A percentile compares a stretch with the other conserved stretches of the same genome.
Conservation (phyloP, 768 basidiomycete genomes). For the Scleroderma citrinum region DNA sequence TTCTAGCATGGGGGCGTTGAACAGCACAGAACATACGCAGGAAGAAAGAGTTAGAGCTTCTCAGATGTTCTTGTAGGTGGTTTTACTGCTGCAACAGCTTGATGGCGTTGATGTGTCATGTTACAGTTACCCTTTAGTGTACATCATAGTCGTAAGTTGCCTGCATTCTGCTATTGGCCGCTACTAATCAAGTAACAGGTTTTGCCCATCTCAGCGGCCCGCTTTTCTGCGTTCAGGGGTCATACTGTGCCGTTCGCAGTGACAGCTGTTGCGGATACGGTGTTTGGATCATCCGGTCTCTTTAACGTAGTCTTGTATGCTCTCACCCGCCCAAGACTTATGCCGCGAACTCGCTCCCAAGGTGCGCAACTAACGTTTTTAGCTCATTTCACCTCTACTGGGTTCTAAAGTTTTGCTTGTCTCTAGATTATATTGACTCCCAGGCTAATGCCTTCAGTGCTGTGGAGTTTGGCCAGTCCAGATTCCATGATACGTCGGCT, state of each 20-base stretch:
- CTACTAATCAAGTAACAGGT: constrained; percentile 13
- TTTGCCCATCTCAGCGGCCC: constrained; percentile 36
- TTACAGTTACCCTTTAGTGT: constrained; percentile 41
- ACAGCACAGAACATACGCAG: neutral
- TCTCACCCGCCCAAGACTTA: constrained; percentile 34
- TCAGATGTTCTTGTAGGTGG: constrained; percentile 44
- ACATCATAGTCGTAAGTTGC: constrained; percentile 30
- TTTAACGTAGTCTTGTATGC: constrained; percentile 38
- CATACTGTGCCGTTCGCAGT: constrained; percentile 29
- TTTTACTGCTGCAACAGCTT: neutral
- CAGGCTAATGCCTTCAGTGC: too few species aligned
- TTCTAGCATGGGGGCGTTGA: neutral
- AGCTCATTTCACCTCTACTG: too few species aligned
- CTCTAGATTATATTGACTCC: too few species aligned
- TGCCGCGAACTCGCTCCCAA: constrained; percentile 18
- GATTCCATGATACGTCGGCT: too few species aligned
- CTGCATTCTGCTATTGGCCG: neutral
- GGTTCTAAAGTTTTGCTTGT: too few species aligned
- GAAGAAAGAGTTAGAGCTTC: constrained; percentile 30
- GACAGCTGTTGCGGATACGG: constrained; percentile 33
- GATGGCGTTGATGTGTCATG: constrained; percentile 1
- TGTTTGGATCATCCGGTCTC: constrained; percentile 41
- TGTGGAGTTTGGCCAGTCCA: too few species aligned
- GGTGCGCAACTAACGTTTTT: neutral
- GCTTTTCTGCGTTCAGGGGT: constrained; percentile 33